These are phyloP conservation scores for Agroathelia rolfsii DNA, from an alignment of 1,284 basidiomycete species.

Conservation along the genomic window DNA sequence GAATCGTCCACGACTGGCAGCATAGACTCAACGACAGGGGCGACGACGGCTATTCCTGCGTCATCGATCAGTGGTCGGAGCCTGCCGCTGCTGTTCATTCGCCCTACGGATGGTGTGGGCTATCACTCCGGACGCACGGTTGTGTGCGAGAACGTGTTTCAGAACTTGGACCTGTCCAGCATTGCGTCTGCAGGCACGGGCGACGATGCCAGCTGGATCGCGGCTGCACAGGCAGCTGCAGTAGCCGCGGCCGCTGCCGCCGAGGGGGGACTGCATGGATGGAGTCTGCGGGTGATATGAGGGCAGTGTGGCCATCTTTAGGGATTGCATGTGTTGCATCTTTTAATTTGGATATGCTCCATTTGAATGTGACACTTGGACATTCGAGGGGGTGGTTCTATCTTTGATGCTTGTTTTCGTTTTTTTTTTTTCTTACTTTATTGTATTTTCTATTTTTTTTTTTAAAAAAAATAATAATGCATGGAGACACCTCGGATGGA, in stretches of 20 bases:
- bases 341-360: too few species aligned
- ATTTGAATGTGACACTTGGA: too few species aligned
- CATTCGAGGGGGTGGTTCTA: too few species aligned
- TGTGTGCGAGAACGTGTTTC: conserved; percentile 73
- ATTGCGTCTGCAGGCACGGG: conserved; percentile 28
- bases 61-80: conserved; percentile 49
- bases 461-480: too few species aligned
- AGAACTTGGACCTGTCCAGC: conserved; percentile 44
- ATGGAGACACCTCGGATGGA: too few species aligned
- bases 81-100: conserved; percentile 64
- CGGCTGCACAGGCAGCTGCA: conserved; percentile 54
- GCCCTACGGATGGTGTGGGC: conserved; percentile 67
- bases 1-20: conserved; percentile 11
- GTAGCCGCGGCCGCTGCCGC: conserved; percentile 44
- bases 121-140: conserved; percentile 80
- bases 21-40: conserved; percentile 18
- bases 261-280: conserved; percentile 51
- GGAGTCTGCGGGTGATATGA: conserved; percentile 70
- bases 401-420: too few species aligned
- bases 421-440: too few species aligned
- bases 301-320: too few species aligned
- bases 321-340: too few species aligned
- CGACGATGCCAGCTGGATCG: conserved; percentile 53
- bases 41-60: conserved; percentile 24
- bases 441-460: too few species aligned